These are phyloP conservation scores for Arthrobotrys musiformis DNA, from an alignment of 2,329 filamentous ascomycete species.

Conservation along the genomic window DNA sequence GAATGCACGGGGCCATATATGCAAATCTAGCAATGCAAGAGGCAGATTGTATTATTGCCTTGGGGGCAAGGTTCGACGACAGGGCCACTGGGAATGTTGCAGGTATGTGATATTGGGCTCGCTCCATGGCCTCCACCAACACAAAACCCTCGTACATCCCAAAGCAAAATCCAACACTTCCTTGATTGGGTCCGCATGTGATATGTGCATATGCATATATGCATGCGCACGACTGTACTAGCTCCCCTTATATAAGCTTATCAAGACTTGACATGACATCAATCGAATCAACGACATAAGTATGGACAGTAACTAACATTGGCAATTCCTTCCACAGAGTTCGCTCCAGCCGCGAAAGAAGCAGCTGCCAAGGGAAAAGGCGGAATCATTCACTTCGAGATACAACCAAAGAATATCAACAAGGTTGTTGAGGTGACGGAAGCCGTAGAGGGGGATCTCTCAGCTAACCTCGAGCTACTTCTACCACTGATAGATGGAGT, in stretches of 20 bases:
- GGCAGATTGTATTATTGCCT: conserved; percentile 91
- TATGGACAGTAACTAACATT: no score
- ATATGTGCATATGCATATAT: background rate
- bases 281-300: no score
- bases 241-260: no score
- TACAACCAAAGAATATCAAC: conserved; percentile 99
- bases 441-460: conserved; percentile 94
- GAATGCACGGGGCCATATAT: conserved; percentile 97
- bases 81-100: conserved; percentile 83
- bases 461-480: conserved; percentile 79
- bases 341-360: conserved; percentile 85
- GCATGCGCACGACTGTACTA: background rate
- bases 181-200: no score
- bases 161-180: background rate
- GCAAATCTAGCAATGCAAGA: conserved; percentile 99
- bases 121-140: background rate
- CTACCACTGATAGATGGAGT: conserved; percentile 75
- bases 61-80: conserved; percentile 96
- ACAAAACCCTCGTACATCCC: background rate
- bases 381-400: conserved; percentile 96
- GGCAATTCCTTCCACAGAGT: no score
- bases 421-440: conserved; percentile 97
- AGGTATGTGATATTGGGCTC: conserved; percentile 62
- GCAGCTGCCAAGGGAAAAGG: conserved; percentile 86
- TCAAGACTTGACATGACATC: no score